These are phyloP conservation scores for Wickerhamomyces sydowiorum DNA, from an alignment of 805 yeast genomes.

Conservation along the genomic window DNA sequence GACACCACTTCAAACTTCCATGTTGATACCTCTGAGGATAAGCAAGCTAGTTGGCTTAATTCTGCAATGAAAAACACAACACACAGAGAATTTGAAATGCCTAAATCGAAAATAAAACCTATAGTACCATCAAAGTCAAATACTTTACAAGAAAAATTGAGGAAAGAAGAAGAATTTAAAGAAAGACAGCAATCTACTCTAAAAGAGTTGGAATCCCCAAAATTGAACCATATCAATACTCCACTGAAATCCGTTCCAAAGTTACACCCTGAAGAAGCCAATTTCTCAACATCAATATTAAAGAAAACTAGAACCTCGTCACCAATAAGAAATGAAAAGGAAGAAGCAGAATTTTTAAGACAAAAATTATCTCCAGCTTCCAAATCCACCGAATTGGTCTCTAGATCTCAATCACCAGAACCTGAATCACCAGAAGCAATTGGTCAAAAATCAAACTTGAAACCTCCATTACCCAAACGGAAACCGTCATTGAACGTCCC, in stretches of 20 bases:
- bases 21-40: neutral
- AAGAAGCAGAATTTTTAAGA: slow-evolving; percentile 2
- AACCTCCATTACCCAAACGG: slow-evolving; percentile 17
- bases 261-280: neutral
- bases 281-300: slow-evolving; percentile 9
- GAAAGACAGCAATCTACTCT: slow-evolving; percentile 2
- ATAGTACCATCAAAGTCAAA: slow-evolving; percentile 22
- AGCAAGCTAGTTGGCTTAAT: slow-evolving; percentile 1
- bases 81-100: neutral
- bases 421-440: neutral
- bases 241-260: neutral
- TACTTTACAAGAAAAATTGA: slow-evolving; percentile 27
- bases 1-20: neutral
- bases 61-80: slow-evolving; percentile 2
- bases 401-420: slow-evolving; percentile 1
- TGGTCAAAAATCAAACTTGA: slow-evolving; percentile 7
- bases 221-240: slow-evolving; percentile 9
- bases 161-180: slow-evolving; percentile 7
- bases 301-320: slow-evolving; percentile 18
- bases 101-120: slow-evolving; percentile 25
- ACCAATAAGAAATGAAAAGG: slow-evolving; percentile 1
- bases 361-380: slow-evolving; percentile 1
- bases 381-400: neutral
- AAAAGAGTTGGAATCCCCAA: slow-evolving; percentile 10
- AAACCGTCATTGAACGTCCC: slow-evolving; percentile 15